Conservation (phyloP, 768 basidiomycete species). For the Artomyces pyxidatus region DNA sequence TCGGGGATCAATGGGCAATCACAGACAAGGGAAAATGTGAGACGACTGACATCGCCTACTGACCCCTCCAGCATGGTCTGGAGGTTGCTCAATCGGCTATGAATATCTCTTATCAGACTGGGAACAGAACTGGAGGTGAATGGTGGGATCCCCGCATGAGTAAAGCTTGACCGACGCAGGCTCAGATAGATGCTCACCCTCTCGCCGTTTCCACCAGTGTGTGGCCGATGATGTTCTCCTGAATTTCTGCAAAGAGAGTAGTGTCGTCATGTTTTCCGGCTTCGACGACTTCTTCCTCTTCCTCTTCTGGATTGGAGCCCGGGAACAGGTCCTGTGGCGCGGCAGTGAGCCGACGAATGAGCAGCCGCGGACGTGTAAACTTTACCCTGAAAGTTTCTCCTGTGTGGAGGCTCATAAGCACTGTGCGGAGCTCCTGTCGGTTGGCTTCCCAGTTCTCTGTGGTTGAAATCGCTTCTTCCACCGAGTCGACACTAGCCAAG, state of each 20-base stretch:
- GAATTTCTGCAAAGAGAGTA: neutral
- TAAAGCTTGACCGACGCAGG: neutral
- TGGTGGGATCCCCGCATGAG: too few relatives aligned
- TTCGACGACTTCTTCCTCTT: neutral
- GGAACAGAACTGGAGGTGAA: conserved; percentile 7
- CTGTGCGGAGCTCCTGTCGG: neutral
- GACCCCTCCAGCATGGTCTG: neutral
- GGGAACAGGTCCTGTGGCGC: neutral
- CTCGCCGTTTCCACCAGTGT: neutral
- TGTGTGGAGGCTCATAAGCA: conserved; percentile 1
- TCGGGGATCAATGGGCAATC: too few relatives aligned
- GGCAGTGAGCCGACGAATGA: neutral
- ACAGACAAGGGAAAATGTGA: neutral
- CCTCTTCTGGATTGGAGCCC: neutral
- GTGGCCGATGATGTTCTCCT: neutral
- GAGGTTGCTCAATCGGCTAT: neutral
- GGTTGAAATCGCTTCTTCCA: neutral
- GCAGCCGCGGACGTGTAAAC: neutral
- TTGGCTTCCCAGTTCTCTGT: conserved; percentile 3
- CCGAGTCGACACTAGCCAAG: neutral
- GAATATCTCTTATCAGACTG: neutral
- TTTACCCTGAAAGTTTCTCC: neutral
- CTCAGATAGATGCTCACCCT: neutral
- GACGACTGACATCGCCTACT: neutral
- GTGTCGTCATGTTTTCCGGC: neutral